These are phyloP conservation scores for Apiotrichum domesticum DNA, from an alignment of 1,284 basidiomycete species.

Conservation along the genomic window DNA sequence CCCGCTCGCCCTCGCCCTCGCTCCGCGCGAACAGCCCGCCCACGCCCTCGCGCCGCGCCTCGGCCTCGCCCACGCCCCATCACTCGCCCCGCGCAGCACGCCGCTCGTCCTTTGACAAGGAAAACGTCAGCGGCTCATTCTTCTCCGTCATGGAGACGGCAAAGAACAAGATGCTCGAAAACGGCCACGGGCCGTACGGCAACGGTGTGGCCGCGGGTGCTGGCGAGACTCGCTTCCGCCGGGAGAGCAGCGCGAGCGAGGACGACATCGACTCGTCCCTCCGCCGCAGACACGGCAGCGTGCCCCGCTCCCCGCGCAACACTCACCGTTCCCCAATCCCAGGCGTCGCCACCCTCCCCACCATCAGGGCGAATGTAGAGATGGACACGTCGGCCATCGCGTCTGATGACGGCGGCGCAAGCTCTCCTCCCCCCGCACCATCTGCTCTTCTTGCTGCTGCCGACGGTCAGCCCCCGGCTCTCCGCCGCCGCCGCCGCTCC, in stretches of 20 bases:
- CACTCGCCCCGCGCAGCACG: constrained; percentile 8
- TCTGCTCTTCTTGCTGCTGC: constrained; percentile 7
- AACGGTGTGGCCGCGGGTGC: neutral
- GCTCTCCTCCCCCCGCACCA: constrained; percentile 18
- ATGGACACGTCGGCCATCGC: constrained; percentile 15
- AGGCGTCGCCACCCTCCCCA: constrained; percentile 23
- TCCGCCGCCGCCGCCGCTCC: constrained; percentile 29
- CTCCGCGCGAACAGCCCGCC: constrained; percentile 1
- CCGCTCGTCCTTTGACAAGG: constrained; percentile 6
- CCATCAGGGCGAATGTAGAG: constrained; percentile 29
- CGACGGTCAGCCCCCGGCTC: constrained; percentile 13
- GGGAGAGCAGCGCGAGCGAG: constrained; percentile 3
- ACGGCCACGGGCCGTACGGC: constrained; percentile 1
- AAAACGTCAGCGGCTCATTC: neutral
- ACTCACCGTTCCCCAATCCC: constrained; percentile 6
- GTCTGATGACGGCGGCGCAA: constrained; percentile 1
- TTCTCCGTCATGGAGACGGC: constrained; percentile 3
- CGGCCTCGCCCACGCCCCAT: constrained; percentile 7
- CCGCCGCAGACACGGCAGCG: constrained; percentile 1
- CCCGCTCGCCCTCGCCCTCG: constrained; percentile 5
- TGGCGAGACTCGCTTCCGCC: neutral
- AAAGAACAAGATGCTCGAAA: neutral
- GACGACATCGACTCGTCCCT: constrained; percentile 8
- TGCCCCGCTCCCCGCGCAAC: neutral
- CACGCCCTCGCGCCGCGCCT: constrained; percentile 7